These are phyloP conservation scores for Aspergillus bertholletiae DNA, from an alignment of 495 filamentous ascomycete genomes.

Conservation along the genomic window DNA sequence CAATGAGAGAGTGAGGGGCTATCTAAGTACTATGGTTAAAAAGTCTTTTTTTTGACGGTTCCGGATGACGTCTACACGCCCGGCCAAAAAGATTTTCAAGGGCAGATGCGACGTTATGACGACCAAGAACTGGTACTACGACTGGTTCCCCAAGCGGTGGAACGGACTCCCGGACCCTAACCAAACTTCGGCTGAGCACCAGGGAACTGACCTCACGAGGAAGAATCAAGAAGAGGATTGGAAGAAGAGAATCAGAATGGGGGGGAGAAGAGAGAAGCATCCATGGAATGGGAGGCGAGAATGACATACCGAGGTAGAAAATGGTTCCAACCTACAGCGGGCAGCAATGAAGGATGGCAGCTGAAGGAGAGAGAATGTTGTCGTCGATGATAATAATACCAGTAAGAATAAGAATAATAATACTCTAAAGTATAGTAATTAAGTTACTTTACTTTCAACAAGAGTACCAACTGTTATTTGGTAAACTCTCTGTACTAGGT, in stretches of 20 bases:
- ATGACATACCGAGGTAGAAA: too few species aligned
- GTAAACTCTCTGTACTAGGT: too few species aligned
- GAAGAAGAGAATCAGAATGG: background rate
- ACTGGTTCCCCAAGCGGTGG: constrained; percentile 4
- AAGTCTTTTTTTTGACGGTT: constrained; percentile 2
- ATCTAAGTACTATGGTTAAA: background rate
- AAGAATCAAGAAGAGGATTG: background rate
- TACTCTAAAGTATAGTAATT: background rate
- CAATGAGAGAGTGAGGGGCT: constrained; percentile 5
- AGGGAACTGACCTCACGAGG: background rate
- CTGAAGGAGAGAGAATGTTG: too few species aligned
- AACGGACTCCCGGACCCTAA: constrained; percentile 15
- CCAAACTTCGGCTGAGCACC: background rate
- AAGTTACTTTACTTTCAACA: too few species aligned
- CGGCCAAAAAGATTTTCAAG: constrained; percentile 1
- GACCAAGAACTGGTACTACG: constrained; percentile 7
- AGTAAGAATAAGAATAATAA: too few species aligned
- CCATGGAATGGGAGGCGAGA: too few species aligned
- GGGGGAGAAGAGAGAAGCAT: too few species aligned
- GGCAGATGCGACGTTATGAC: constrained; percentile 24
- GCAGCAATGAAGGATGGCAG: too few species aligned
- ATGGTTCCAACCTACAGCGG: too few species aligned
- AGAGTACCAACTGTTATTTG: too few species aligned
- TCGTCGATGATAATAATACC: too few species aligned
- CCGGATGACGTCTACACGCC: constrained; percentile 30